Conservation (phyloP, 2,329 filamentous ascomycete genomes). For the Pseudogymnoascus destructans region DNA sequence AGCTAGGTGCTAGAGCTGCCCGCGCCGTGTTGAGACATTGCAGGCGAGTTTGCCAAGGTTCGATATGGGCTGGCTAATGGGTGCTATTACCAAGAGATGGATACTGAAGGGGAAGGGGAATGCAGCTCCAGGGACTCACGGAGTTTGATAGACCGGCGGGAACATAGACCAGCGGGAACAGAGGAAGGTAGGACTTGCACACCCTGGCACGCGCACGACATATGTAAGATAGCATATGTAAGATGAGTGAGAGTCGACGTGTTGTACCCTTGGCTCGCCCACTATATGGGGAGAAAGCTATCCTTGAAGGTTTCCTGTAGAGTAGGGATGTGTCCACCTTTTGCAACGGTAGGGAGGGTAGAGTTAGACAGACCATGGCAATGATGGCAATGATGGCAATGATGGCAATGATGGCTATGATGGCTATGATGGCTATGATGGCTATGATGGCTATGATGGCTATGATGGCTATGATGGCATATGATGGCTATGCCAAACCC, state of each 20-base stretch:
- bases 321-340: background rate
- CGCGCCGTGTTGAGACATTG: background rate
- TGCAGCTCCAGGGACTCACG: background rate
- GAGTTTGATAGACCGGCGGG: background rate
- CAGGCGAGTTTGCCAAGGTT: background rate
- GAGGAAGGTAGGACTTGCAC: background rate
- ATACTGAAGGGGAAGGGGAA: background rate
- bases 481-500: background rate
- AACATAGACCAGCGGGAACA: background rate
- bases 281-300: background rate
- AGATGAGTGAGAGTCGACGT: background rate
- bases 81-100: constrained; percentile 1
- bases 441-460: background rate
- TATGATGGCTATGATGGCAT: background rate
- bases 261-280: constrained; percentile 1
- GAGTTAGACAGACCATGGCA: background rate
- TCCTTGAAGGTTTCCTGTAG: background rate
- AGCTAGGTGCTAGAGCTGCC: background rate
- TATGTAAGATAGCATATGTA: background rate
- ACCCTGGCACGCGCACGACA: constrained; percentile 6
- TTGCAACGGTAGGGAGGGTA: background rate
- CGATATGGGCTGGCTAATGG: background rate
- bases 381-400: background rate
- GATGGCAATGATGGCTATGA: too few relatives aligned
- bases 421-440: too few relatives aligned